Base-by-base conservation (phyloP, 306 rosid species). In the Rosa lucieae region DNA sequence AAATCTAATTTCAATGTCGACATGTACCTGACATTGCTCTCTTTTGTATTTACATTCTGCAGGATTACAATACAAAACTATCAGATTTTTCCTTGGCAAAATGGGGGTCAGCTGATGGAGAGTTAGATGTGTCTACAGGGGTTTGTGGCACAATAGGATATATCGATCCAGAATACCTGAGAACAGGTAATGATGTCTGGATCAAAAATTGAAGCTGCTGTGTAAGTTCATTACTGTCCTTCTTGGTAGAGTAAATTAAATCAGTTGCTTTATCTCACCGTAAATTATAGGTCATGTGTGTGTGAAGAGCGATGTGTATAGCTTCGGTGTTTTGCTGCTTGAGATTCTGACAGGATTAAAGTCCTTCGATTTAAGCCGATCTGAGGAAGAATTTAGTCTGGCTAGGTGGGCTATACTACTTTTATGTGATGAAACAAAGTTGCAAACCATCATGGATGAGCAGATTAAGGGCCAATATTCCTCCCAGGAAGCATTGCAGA, bases 281-380 rank as follows among this genome's bases (percentile, higher is more conserved):
- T 73, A 26, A 13, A 66, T 80, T 3, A 84, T 88, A 94, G 98
- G 98, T 1, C 97, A 89, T 84, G 81, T 87, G 68, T 88, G 86
- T 37, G 92, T 91, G 10, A 91, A 92, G 78, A 92, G 99, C 63
- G 97, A 94, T 43, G 97, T 94, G 15, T 94, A 92, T 49, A 97
- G 97, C 5, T 94, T 91, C 47, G 99, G 99, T 15, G 99, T 92
- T 10, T 89, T 91, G 76, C 84, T 91, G 63, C 97, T 94, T 7
- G 95, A 94, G 79, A 69, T 92, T 78, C 82, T 94, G 78, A 91
- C 92, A 18, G 97, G 99, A 8, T 58, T 85, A 61, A 70, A 79
- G 40, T 90, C 91, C 73, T 32, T 77, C 8, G 95, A 91, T 80
- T 0, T 3, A 13, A 80, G 29, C 39, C 82, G 94, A 10, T 83